Evolutionary conservation across 1,284 basidiomycete species (phyloP).

Genomic region (Trichosporon sp.): DNA sequence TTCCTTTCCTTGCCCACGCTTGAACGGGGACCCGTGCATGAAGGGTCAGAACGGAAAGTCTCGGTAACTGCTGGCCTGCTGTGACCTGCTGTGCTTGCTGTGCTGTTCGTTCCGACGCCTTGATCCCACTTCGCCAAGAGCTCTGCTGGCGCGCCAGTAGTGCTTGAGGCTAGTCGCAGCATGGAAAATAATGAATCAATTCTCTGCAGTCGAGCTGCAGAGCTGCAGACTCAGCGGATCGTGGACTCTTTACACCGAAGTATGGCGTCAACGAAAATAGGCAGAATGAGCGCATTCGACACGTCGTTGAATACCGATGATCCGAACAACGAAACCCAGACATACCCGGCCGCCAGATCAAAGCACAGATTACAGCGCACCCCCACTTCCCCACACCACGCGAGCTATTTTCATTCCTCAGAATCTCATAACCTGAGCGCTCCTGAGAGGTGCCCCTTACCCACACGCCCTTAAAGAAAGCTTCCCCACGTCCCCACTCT

Average conservation of each 20-base stretch:
- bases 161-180: too few species aligned
- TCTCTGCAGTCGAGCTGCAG: background rate
- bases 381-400: background rate
- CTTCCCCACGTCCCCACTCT: background rate
- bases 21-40: too few species aligned
- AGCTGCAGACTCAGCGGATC: background rate
- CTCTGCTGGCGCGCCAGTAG: too few species aligned
- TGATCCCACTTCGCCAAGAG: background rate
- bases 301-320: background rate
- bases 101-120: too few species aligned
- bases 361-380: background rate
- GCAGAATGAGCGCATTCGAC: background rate
- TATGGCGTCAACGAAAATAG: background rate
- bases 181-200: background rate
- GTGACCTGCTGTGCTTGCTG: too few species aligned
- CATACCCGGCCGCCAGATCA: too few species aligned
- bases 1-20: background rate
- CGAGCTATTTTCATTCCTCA: background rate
- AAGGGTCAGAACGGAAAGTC: too few species aligned
- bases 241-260: too few species aligned
- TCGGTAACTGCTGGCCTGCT: too few species aligned
- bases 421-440: background rate
- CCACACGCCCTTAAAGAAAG: background rate
- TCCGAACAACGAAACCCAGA: background rate
- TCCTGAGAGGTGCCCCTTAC: background rate